A percentile compares a stretch with the other conserved stretches of the same genome.
Conservation (phyloP, 805 yeast species). For the Lipomyces starkeyi region DNA sequence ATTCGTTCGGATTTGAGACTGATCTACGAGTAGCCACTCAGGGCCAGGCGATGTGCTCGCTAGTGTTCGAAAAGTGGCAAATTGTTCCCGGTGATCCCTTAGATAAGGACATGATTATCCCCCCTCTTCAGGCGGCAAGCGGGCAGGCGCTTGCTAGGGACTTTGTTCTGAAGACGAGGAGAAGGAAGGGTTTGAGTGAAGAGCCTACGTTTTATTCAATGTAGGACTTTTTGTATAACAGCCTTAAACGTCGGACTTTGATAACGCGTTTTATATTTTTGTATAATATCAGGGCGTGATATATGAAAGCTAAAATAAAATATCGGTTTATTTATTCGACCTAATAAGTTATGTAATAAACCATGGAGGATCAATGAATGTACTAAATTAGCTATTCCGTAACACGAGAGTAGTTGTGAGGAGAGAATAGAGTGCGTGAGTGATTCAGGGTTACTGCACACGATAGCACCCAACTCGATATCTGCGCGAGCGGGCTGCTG, state of each 20-base stretch:
- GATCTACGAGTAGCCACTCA: conserved; percentile 78
- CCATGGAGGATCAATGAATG: no score
- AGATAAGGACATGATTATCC: conserved; percentile 66
- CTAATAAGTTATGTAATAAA: no score
- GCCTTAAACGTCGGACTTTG: neutral
- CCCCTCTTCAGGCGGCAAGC: conserved; percentile 78
- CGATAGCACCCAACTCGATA: neutral
- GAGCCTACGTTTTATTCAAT: conserved; percentile 56
- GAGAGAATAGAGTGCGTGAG: neutral
- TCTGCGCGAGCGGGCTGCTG: neutral
- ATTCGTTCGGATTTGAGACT: conserved; percentile 86
- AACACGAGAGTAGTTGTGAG: neutral
- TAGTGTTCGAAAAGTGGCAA: conserved; percentile 74
- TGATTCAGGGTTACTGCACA: neutral
- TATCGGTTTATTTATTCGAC: neutral
- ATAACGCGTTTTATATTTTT: neutral
- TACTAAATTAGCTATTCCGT: no score
- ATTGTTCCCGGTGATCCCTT: conserved; percentile 91
- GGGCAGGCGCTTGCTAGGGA: conserved; percentile 78
- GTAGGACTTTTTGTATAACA: neutral
- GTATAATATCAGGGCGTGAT: neutral
- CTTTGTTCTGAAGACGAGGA: conserved; percentile 85
- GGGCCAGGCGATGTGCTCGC: conserved; percentile 75
- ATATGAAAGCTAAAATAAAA: neutral
- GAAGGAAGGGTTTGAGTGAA: conserved; percentile 81